Base-by-base conservation (phyloP, 257 asterid genomes). In the Primulina huaijiensis region DNA sequence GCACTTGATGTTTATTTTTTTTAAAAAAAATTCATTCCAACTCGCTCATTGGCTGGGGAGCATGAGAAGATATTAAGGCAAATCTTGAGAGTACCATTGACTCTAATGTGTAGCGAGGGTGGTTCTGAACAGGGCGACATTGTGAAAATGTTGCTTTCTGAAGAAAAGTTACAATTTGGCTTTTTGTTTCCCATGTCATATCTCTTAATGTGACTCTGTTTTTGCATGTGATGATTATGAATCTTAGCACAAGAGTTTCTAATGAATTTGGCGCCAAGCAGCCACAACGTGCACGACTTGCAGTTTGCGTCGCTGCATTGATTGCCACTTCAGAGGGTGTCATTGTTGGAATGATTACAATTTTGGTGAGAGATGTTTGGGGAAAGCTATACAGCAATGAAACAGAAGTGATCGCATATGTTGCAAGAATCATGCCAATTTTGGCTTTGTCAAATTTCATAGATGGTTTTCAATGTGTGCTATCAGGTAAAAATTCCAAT, bases 391-490 rank as follows among this genome's bases (percentile, higher is more conserved):
- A 84, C 74, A 88, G 90, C 85, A 76, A 86, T 40, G 93, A 90
- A 74, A 67, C 79, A 25, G 87, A 84, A 84, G 92, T 89, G 40
- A 78, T 89, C 4, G 62, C 17, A 43, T 85, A 89, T 56, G 92
- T 89, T 33, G 88, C 90, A 55, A 80, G 74, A 56, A 88, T 90
- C 61, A 50, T 90, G 85, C 90, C 87, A 46, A 71, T 90, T 31
- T 79, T 90, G 70, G 96, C 92, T 16, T 14, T 90, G 61, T 88
- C 95, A 11, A 82, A 90, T 66, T 88, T 90, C 76, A 69, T 88
- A 52, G 95, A 90, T 64, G 93, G 95, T 58, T 90, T 90, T 69
- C 97, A 88, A 38, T 90, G 95, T 64, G 97, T 88, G 46, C 84
- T 90, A 20, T 90, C 91, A 83, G 96, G 96, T 84, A 67, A 35